Base-by-base conservation (phyloP, 2,329 filamentous ascomycete genomes). In the Hymenoscyphus scutula region DNA sequence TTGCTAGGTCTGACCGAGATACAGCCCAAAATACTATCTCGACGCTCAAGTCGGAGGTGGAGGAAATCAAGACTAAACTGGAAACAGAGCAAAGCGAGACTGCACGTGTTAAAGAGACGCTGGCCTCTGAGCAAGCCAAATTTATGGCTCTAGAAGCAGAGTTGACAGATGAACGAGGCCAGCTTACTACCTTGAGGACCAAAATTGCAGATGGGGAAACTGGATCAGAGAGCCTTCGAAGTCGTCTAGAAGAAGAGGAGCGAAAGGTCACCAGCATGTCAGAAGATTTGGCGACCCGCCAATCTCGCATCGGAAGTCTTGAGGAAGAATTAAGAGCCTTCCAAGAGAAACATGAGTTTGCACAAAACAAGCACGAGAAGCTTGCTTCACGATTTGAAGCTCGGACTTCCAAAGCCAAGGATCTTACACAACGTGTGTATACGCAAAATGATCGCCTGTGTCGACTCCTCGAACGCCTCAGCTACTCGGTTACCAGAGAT, bases 191-290 rank as follows among this genome's bases (percentile, higher is more conserved):
- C 30, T 78, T 96, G 25, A 85, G 90, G 62, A 79, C 80, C 17
- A 89, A 89, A 74, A 88, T 96, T 72, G 86, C 89, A 1, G 89
- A 93, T 67, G 92, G 91, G 17, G 91, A 95, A 75, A 92, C 88
- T 2, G 92, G 92, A 5, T 92, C 91, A 0, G 91, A 93, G 74
- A 87, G 85, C 30, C 77, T 97, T 60, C 87, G 90, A 61, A 89
- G 88, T 75, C 85, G 87, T 60, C 81, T 96, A 3, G 85, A 88
- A 51, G 89, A 91, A 62, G 89, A 92, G 70, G 91, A 96, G 75
- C 81, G 79, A 62, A 90, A 87, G 74, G 84, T 91, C 3, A 83
- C 83, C 25, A 81, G 80, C 13, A 77, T 96, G 30, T 84, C 85
- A 1, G 85, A 91, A 68, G 85, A 91, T 70, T 80, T 96, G 23